Percentiles rank a stretch among this genome's conserved stretches.
These are phyloP conservation scores for Rhodocollybia butyracea DNA, from an alignment of 768 basidiomycete genomes.

Conservation along the genomic window DNA sequence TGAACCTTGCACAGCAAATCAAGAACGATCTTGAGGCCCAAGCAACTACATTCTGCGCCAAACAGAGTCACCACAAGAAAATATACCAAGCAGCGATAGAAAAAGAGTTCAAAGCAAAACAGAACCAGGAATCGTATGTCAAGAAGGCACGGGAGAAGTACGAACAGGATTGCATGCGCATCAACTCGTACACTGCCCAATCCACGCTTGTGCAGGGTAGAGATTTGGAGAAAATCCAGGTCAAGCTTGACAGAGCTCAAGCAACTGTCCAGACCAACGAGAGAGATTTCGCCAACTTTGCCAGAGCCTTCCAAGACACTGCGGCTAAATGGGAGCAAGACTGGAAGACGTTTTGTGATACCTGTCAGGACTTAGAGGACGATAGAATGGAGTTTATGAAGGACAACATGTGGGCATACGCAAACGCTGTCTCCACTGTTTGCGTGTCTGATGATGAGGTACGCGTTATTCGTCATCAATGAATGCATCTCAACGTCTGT, in stretches of 20 bases:
- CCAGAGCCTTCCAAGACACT: slow-evolving; percentile 75
- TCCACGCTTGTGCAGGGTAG: slow-evolving; percentile 88
- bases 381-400: slow-evolving; percentile 93
- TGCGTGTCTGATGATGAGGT: slow-evolving; percentile 97
- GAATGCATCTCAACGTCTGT: background rate
- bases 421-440: slow-evolving; percentile 93
- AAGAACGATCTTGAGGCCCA: slow-evolving; percentile 72
- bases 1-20: slow-evolving; percentile 71
- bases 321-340: slow-evolving; percentile 84
- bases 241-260: slow-evolving; percentile 87
- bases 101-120: slow-evolving; percentile 88
- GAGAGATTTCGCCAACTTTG: slow-evolving; percentile 87
- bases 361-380: slow-evolving; percentile 94
- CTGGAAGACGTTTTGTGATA: slow-evolving; percentile 94
- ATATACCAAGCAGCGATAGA: slow-evolving; percentile 74
- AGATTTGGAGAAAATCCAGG: slow-evolving; percentile 85
- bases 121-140: slow-evolving; percentile 82
- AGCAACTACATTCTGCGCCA: slow-evolving; percentile 53
- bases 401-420: slow-evolving; percentile 93
- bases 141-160: slow-evolving; percentile 91
- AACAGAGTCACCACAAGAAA: slow-evolving; percentile 72
- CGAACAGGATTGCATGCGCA: slow-evolving; percentile 86
- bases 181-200: slow-evolving; percentile 93
- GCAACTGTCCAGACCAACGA: slow-evolving; percentile 90
- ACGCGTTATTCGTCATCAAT: slow-evolving; percentile 19